Evolutionary conservation across 2,329 filamentous ascomycete species (phyloP).

Genomic region (Didymella pomorum): DNA sequence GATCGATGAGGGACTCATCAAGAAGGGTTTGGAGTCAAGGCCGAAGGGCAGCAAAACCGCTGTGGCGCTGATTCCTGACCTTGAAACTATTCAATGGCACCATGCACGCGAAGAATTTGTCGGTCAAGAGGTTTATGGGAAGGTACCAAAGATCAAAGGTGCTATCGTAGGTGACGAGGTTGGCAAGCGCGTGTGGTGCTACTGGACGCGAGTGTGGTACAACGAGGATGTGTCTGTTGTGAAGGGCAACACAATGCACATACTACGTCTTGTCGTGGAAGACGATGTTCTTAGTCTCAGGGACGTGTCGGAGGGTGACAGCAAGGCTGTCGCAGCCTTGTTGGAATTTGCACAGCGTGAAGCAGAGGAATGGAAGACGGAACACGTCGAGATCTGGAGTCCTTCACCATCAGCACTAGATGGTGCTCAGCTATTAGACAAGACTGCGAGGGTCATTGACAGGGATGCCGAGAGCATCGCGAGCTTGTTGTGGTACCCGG

Average conservation of each 20-base stretch:
- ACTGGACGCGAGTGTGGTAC: slow-evolving; percentile 73
- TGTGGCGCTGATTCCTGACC: slow-evolving; percentile 74
- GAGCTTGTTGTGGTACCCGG: slow-evolving; percentile 72
- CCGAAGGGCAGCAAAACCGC: slow-evolving; percentile 56
- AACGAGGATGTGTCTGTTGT: slow-evolving; percentile 62
- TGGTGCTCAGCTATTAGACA: slow-evolving; percentile 57
- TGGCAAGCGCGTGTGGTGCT: slow-evolving; percentile 72
- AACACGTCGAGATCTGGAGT: slow-evolving; percentile 83
- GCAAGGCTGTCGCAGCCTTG: slow-evolving; percentile 65
- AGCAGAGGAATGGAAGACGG: slow-evolving; percentile 75
- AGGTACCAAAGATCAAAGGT: slow-evolving; percentile 70
- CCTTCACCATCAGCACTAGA: slow-evolving; percentile 64
- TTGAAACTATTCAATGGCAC: slow-evolving; percentile 76
- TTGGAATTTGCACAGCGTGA: slow-evolving; percentile 72
- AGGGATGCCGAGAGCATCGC: slow-evolving; percentile 73
- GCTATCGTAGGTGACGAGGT: slow-evolving; percentile 66
- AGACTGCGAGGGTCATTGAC: slow-evolving; percentile 59
- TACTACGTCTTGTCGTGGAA: slow-evolving; percentile 74
- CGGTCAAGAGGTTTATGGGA: slow-evolving; percentile 67
- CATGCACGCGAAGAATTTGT: slow-evolving; percentile 84
- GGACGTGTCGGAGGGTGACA: slow-evolving; percentile 22
- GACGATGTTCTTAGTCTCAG: slow-evolving; percentile 51
- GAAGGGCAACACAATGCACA: slow-evolving; percentile 72
- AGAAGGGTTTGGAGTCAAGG: slow-evolving; percentile 57
- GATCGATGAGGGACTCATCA: slow-evolving; percentile 70